Evolutionary conservation across 805 yeast genomes (phyloP).

Genomic region (Debaryomyces maramus): DNA sequence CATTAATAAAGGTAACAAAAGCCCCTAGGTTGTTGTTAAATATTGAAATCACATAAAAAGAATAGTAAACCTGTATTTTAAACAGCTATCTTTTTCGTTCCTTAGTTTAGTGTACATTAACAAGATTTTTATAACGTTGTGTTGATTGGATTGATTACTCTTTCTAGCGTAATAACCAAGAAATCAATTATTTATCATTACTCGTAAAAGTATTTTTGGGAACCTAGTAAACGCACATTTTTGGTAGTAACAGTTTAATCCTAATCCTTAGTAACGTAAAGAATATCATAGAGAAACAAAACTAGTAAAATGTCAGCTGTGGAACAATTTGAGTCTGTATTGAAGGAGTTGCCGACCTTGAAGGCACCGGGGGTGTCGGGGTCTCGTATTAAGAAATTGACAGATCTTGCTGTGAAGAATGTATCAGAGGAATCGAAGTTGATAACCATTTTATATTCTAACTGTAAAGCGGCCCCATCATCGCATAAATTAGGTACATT

Average conservation of each 20-base stretch:
- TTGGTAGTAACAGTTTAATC: not conserved
- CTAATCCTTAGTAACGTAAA: conserved; percentile 6
- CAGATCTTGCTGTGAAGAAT: conserved; percentile 72
- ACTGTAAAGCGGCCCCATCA: conserved; percentile 71
- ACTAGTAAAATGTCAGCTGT: conserved; percentile 34
- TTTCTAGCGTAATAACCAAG: not conserved
- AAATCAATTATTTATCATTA: not conserved
- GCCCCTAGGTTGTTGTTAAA: not conserved
- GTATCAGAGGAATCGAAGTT: conserved; percentile 57
- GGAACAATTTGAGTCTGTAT: conserved; percentile 48
- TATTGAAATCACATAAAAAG: not conserved
- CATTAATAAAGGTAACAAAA: no score
- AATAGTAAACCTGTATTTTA: conserved; percentile 1
- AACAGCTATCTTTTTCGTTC: conserved; percentile 1
- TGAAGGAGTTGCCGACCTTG: conserved; percentile 53
- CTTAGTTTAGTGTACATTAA: not conserved
- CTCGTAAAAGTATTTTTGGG: not conserved
- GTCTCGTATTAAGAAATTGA: conserved; percentile 83
- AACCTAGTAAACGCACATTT: not conserved
- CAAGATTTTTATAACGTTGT: not conserved
- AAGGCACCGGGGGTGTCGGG: conserved; percentile 95
- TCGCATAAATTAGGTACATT: conserved; percentile 87
- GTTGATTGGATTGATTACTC: conserved; percentile 3
- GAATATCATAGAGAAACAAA: conserved; percentile 3
- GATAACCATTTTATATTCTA: conserved; percentile 57